Evolutionary conservation across 2,329 filamentous ascomycete genomes (phyloP).

Genomic region (Monilinia laxa): DNA sequence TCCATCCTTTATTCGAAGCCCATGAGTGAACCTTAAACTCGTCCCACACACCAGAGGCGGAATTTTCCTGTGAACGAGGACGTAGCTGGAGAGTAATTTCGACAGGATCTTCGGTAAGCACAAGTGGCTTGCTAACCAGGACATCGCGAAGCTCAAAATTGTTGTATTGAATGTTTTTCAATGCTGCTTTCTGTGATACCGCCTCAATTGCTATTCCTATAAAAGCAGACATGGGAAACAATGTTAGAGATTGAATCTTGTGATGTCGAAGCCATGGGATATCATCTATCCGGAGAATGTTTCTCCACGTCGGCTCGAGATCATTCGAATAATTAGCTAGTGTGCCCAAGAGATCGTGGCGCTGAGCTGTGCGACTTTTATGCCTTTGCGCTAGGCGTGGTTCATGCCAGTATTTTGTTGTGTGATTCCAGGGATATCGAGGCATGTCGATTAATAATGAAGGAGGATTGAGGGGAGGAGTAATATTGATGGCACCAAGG

Average conservation of each 20-base stretch:
- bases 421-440: slow-evolving; percentile 55
- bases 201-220: slow-evolving; percentile 41
- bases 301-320: slow-evolving; percentile 22
- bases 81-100: slow-evolving; percentile 52
- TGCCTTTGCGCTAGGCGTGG: slow-evolving; percentile 48
- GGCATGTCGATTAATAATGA: slow-evolving; percentile 44
- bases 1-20: slow-evolving; percentile 30
- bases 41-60: slow-evolving; percentile 15
- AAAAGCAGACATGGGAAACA: slow-evolving; percentile 40
- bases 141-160: slow-evolving; percentile 29
- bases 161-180: slow-evolving; percentile 42
- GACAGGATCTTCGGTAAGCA: slow-evolving; percentile 41
- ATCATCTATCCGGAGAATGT: slow-evolving; percentile 17
- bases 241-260: slow-evolving; percentile 45
- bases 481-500: slow-evolving; percentile 51
- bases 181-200: slow-evolving; percentile 22
- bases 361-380: slow-evolving; percentile 3
- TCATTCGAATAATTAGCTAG: slow-evolving; percentile 18
- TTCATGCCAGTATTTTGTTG: slow-evolving; percentile 53
- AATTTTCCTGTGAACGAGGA: slow-evolving; percentile 45
- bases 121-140: slow-evolving; percentile 16
- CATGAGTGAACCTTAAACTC: slow-evolving; percentile 24
- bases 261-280: slow-evolving; percentile 44
- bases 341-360: slow-evolving; percentile 20
- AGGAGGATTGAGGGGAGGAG: slow-evolving; percentile 34